A percentile compares a stretch with the other conserved stretches of the same genome.
phyloP scores from a whole-genome alignment of 495 filamentous ascomycete species.

The Penicillium macrosclerotiorum region DNA sequence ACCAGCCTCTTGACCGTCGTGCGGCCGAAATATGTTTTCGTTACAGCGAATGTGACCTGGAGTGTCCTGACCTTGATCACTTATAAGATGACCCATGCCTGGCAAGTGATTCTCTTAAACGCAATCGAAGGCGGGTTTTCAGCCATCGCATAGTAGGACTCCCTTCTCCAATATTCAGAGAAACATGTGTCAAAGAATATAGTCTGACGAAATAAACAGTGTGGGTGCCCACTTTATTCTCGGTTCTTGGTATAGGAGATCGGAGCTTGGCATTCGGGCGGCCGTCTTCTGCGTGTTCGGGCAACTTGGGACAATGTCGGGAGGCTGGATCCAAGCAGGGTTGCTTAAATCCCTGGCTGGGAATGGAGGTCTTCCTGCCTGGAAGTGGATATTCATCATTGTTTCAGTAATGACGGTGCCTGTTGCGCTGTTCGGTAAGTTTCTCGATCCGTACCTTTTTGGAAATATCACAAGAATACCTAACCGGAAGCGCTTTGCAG shows the following conservation, averaged over 20 bases:
- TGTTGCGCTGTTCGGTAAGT: conserved; percentile 29
- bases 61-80: conserved; percentile 34
- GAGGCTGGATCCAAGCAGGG: conserved; percentile 32
- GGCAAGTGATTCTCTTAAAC: conserved; percentile 35
- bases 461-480: background rate
- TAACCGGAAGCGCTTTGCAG: conserved; percentile 2
- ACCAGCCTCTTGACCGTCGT: conserved; percentile 31
- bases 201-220: conserved; percentile 11
- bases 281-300: conserved; percentile 32
- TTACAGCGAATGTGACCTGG: conserved; percentile 33
- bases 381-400: conserved; percentile 36
- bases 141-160: conserved; percentile 31
- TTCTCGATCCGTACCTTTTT: too few relatives aligned
- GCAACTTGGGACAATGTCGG: conserved; percentile 29
- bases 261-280: conserved; percentile 28
- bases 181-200: background rate
- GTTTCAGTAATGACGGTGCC: conserved; percentile 32
- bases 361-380: conserved; percentile 27
- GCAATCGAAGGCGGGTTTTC: conserved; percentile 37
- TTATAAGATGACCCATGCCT: conserved; percentile 31
- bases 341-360: conserved; percentile 20
- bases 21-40: conserved; percentile 36
- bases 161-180: background rate
- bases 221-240: conserved; percentile 31
- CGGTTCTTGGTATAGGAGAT: conserved; percentile 29